Conservation (phyloP, 345 rosid genomes). For the Arabidopsis thaliana region DNA sequence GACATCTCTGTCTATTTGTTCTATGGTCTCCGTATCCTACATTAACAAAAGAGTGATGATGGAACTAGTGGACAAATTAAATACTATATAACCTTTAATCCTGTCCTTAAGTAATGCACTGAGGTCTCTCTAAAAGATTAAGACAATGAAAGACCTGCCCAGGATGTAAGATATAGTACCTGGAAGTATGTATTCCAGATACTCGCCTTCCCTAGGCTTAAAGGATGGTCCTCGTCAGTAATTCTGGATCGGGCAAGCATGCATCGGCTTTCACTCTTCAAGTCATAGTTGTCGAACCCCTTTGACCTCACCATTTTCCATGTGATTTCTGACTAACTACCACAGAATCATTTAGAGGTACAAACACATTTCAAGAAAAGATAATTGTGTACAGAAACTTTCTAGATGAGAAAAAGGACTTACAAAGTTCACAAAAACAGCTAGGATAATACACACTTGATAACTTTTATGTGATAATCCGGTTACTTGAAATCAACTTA, state of each 20-base stretch:
- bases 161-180: slow-evolving; percentile 53
- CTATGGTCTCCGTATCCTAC: slow-evolving; percentile 88
- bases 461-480: background rate
- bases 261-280: slow-evolving; percentile 62
- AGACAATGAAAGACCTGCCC: background rate
- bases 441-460: background rate
- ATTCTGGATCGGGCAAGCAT: slow-evolving; percentile 80
- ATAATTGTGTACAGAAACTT: slow-evolving; percentile 8
- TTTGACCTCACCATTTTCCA: slow-evolving; percentile 81
- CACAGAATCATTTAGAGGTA: slow-evolving; percentile 70
- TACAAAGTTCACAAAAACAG: slow-evolving; percentile 7
- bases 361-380: slow-evolving; percentile 31
- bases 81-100: slow-evolving; percentile 13
- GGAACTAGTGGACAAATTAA: slow-evolving; percentile 10
- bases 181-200: slow-evolving; percentile 95
- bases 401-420: background rate
- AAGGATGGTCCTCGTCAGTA: slow-evolving; percentile 91
- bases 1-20: slow-evolving; percentile 97
- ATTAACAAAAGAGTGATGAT: slow-evolving; percentile 20
- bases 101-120: background rate
- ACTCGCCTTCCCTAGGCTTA: slow-evolving; percentile 90
- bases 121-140: slow-evolving; percentile 12
- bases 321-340: slow-evolving; percentile 97
- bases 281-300: slow-evolving; percentile 53
- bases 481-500: slow-evolving; percentile 1